Evolutionary conservation across 805 yeast species (phyloP).

Genomic region (Yamadazyma scolyti): DNA sequence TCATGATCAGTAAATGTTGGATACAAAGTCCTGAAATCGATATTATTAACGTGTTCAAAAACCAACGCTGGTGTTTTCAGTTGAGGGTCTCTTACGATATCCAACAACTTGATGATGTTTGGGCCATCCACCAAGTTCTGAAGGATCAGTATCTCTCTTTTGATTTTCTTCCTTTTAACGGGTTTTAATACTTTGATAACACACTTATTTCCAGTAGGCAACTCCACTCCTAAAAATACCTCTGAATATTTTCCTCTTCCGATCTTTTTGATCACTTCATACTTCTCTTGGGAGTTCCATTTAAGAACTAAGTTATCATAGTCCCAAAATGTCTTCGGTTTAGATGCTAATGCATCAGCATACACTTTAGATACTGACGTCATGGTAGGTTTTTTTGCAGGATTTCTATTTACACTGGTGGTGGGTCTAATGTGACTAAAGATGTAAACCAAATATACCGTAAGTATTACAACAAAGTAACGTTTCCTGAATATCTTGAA

Average conservation of each 20-base stretch:
- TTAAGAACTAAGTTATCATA: constrained; percentile 64
- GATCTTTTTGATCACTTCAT: constrained; percentile 78
- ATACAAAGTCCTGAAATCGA: constrained; percentile 82
- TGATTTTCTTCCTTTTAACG: constrained; percentile 87
- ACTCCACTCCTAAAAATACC: constrained; percentile 81
- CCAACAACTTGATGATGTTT: constrained; percentile 69
- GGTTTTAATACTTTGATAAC: constrained; percentile 93
- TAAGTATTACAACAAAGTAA: too few relatives aligned
- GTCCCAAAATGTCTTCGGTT: constrained; percentile 87
- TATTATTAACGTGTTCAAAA: constrained; percentile 79
- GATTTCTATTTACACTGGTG: not conserved
- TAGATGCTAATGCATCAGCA: constrained; percentile 69
- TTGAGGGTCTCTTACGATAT: constrained; percentile 83
- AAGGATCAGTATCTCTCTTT: constrained; percentile 83
- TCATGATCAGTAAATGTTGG: constrained; percentile 75
- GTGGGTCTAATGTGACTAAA: too few relatives aligned
- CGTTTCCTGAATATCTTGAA: too few relatives aligned
- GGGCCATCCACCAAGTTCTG: constrained; percentile 85
- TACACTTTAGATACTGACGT: constrained; percentile 72
- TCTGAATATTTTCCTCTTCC: constrained; percentile 95
- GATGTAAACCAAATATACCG: too few relatives aligned
- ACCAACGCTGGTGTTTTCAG: constrained; percentile 85
- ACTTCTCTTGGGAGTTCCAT: constrained; percentile 84
- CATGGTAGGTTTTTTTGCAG: constrained; percentile 14
- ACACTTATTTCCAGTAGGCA: constrained; percentile 56